Base-by-base conservation (phyloP, 768 basidiomycete species). In the Pluteus cervinus region DNA sequence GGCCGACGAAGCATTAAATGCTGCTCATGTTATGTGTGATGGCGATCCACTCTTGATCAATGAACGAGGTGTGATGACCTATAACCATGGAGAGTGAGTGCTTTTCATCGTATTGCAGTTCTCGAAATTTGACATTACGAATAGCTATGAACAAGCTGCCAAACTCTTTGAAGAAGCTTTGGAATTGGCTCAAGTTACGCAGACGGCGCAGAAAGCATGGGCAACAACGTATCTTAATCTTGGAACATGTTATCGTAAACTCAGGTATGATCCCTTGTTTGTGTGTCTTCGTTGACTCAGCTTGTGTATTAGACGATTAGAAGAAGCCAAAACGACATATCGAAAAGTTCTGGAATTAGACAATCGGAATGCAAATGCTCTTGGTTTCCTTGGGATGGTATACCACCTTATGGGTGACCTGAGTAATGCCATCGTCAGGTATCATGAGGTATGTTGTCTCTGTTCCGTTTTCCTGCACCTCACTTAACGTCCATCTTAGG, bases 41-140 rank as follows among this genome's bases (percentile, higher is more conserved):
- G 79, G 76, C 7, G 96, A 99, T 52, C 93, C 96, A 24, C 63
- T 97, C 39, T 66, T 97, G 31, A 69, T 84, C 39, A 98, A 98
- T 53, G 96, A 99, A 61, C 67, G 86, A 16, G 96, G 92, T 3
- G 91, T 97, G 1, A 85, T 96, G 73, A 83, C 85, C 3, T 96
- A 81, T 58, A 86, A 87, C 50, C 85, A 80, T 41, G 81, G 80
- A 60, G 66, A 86, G 89, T 93, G 51, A 55, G 81, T 65, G 14
- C 11, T 43, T 7, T 37, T 18, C 36, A 24, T 37, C 31, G 39
- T 11, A 17, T 10, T 30, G 7, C 11, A 29, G 29, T 14, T 5
- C 23, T 39, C 32, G 34, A 32, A 44, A 34, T 18, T 26, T 33
- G 24, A 9, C 23, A 20, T n/a, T n/a, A n/a, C n/a, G n/a, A n/a